Conservation (phyloP, 2,329 filamentous ascomycete species). For the Neonectria faginata region DNA sequence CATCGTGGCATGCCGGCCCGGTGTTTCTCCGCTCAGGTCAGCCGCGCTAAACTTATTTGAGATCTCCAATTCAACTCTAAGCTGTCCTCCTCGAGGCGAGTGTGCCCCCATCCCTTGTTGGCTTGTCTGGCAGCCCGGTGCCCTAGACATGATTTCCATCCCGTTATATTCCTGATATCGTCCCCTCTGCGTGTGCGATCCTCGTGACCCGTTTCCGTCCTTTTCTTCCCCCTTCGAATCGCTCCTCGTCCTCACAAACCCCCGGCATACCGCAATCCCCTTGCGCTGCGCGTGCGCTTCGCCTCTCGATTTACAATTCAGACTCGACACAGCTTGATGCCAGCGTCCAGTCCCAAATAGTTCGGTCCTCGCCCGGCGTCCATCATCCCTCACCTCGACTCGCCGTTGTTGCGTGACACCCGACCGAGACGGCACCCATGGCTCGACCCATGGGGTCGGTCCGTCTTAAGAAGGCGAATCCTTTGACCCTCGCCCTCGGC, state of each 20-base stretch:
- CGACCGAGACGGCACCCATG: constrained; percentile 54
- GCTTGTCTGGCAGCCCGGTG: constrained; percentile 34
- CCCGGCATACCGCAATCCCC: neutral
- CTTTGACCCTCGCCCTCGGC: constrained; percentile 79
- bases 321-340: constrained; percentile 41
- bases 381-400: constrained; percentile 19
- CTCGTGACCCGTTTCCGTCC: constrained; percentile 29
- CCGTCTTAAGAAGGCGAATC: constrained; percentile 84
- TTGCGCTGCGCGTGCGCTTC: constrained; percentile 22
- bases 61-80: constrained; percentile 42
- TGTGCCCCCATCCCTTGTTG: constrained; percentile 39
- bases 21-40: constrained; percentile 26
- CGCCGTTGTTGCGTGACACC: constrained; percentile 22
- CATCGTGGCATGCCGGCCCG: constrained; percentile 19
- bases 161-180: constrained; percentile 42
- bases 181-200: constrained; percentile 36
- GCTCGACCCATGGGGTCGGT: constrained; percentile 70
- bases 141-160: constrained; percentile 37
- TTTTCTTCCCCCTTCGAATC: constrained; percentile 13
- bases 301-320: constrained; percentile 23
- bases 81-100: constrained; percentile 38
- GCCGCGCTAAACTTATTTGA: constrained; percentile 35
- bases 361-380: constrained; percentile 34
- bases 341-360: constrained; percentile 37
- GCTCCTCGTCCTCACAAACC: neutral